These are phyloP conservation scores for Rhizoclosmatium globosum DNA, from an alignment of 192 early-diverging fungal genomes.

Conservation along the genomic window DNA sequence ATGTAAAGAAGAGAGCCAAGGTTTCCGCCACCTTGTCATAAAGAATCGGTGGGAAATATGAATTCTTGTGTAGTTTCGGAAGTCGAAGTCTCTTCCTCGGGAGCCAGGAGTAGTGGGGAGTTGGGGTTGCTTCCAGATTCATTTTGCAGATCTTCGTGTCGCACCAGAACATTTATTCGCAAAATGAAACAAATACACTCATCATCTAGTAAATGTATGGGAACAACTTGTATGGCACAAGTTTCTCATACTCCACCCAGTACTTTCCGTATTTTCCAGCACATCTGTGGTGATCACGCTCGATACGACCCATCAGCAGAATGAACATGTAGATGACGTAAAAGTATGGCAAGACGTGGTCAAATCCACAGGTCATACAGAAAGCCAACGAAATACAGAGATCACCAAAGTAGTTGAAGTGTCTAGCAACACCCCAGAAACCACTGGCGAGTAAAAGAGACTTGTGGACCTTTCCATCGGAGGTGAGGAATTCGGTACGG, in stretches of 20 bases:
- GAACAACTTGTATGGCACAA: constrained; percentile 63
- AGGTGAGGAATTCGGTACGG: constrained; percentile 73
- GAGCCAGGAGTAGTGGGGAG: too few species aligned
- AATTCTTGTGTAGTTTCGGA: too few species aligned
- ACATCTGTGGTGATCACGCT: constrained; percentile 76
- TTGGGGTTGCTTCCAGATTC: too few species aligned
- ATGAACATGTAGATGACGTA: constrained; percentile 85
- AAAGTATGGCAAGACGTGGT: constrained; percentile 77
- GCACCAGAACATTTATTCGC: too few species aligned
- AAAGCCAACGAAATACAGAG: constrained; percentile 74
- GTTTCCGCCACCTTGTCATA: too few species aligned
- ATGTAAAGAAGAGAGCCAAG: too few species aligned
- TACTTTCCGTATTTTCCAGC: constrained; percentile 83
- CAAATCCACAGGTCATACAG: constrained; percentile 76
- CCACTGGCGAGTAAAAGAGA: constrained; percentile 75
- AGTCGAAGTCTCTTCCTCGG: too few species aligned
- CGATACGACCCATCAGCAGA: constrained; percentile 71
- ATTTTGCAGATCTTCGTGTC: too few species aligned
- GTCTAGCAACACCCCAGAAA: constrained; percentile 84
- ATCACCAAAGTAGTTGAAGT: constrained; percentile 87
- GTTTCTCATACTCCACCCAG: constrained; percentile 76
- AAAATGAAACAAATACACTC: too few species aligned
- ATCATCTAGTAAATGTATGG: constrained; percentile 22
- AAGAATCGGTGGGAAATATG: too few species aligned
- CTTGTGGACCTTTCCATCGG: constrained; percentile 75